These are phyloP conservation scores for Magnolia officinalis DNA, from an alignment of 164 flowering plant genomes.

Conservation along the genomic window DNA sequence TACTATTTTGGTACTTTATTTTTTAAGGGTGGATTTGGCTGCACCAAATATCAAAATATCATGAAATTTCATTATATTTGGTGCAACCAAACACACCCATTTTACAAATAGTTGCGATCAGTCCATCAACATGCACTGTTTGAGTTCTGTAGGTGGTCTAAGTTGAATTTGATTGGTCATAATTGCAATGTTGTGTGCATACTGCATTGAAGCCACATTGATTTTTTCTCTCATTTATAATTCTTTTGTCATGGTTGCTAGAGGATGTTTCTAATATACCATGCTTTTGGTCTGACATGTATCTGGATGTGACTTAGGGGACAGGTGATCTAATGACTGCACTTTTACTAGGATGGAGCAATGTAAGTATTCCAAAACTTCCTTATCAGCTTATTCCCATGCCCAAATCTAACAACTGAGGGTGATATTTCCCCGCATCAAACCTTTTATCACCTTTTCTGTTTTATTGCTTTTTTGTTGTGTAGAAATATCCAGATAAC, in stretches of 20 bases:
- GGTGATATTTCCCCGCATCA: neutral
- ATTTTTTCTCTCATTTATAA: too few relatives aligned
- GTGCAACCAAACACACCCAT: too few relatives aligned
- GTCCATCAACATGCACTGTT: too few relatives aligned
- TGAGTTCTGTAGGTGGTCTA: too few relatives aligned
- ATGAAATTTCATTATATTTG: too few relatives aligned
- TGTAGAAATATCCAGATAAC: constrained; percentile 78
- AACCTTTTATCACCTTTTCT: neutral
- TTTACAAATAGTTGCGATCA: too few relatives aligned
- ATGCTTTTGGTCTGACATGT: constrained; percentile 4
- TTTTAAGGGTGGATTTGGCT: too few relatives aligned
- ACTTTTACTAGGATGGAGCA: constrained; percentile 97
- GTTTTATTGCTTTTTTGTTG: constrained; percentile 11
- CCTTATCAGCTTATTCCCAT: neutral
- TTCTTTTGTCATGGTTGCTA: neutral
- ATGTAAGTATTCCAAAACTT: constrained; percentile 44
- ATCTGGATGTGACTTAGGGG: constrained; percentile 52
- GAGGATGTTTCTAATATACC: neutral
- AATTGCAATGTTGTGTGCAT: too few relatives aligned
- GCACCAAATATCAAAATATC: too few relatives aligned
- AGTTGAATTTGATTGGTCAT: too few relatives aligned
- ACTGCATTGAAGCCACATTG: too few relatives aligned
- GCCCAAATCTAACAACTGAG: neutral
- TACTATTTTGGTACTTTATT: too few relatives aligned
- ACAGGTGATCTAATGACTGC: constrained; percentile 99